These are phyloP conservation scores for Aspergillus ostianus DNA, from an alignment of 495 filamentous ascomycete species.

Conservation along the genomic window DNA sequence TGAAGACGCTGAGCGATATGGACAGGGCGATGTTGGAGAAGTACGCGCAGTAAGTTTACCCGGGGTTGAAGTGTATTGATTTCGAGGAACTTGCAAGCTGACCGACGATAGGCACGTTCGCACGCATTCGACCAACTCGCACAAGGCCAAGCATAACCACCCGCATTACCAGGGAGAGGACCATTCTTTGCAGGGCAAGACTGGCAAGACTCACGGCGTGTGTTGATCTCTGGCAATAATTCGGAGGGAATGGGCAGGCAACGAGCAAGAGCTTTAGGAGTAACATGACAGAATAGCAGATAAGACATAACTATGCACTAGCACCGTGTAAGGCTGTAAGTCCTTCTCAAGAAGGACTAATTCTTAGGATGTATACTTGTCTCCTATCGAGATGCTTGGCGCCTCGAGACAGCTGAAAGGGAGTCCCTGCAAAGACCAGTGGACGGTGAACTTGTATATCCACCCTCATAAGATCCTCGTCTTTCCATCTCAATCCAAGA, in stretches of 20 bases:
- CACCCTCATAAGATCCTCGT: no score
- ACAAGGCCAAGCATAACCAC: conserved; percentile 59
- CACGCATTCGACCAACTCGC: conserved; percentile 52
- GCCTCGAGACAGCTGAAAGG: no score
- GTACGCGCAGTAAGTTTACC: conserved; percentile 55
- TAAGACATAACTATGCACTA: no score
- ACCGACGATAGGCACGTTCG: conserved; percentile 48
- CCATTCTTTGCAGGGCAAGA: conserved; percentile 84
- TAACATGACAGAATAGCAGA: not conserved
- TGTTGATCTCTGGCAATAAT: conserved; percentile 36
- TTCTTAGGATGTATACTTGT: no score
- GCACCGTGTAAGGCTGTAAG: no score
- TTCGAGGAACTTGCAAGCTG: not conserved
- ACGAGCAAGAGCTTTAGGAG: not conserved
- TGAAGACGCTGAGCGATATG: conserved; percentile 68
- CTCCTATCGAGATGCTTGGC: no score
- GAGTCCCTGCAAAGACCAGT: no score
- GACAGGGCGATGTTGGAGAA: conserved; percentile 63
- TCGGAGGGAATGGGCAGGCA: not conserved
- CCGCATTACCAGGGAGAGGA: conserved; percentile 70
- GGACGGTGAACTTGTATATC: no score
- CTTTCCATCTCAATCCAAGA: no score
- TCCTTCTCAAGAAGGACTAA: no score
- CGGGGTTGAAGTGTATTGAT: no score
- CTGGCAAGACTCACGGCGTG: conserved; percentile 81